Percentiles rank a stretch among this genome's conserved stretches.
Conservation (phyloP, 2,329 filamentous ascomycete genomes). For the Plectosphaerella plurivora region DNA sequence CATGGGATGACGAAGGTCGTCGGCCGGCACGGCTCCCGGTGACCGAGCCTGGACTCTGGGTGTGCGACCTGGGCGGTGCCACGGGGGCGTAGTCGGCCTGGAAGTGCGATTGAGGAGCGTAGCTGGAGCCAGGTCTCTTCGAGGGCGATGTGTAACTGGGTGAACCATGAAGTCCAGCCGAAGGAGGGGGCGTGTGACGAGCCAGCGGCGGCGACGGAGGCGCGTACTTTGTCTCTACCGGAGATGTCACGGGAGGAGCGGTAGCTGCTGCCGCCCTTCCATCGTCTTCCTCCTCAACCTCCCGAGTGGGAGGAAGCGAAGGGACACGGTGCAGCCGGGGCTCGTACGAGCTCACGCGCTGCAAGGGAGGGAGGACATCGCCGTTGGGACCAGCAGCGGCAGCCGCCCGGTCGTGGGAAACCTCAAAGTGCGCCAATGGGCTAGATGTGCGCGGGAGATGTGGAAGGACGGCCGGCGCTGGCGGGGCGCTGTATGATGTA, state of each 20-base stretch:
- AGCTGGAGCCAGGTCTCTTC: constrained; percentile 48
- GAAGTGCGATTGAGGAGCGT: constrained; percentile 36
- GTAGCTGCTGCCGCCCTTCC: not conserved
- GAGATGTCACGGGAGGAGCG: not conserved
- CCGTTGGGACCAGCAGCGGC: constrained; percentile 23
- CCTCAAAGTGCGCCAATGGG: constrained; percentile 60
- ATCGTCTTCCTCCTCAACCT: constrained; percentile 56
- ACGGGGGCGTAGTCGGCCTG: too few species aligned
- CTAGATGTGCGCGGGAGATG: constrained; percentile 63
- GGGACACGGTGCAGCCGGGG: constrained; percentile 48
- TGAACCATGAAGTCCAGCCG: constrained; percentile 29
- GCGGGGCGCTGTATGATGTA: constrained; percentile 35
- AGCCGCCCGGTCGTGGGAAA: constrained; percentile 34
- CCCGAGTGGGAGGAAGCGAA: constrained; percentile 56
- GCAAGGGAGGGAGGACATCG: constrained; percentile 38
- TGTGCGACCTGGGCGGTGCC: constrained; percentile 52
- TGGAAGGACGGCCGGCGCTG: constrained; percentile 42
- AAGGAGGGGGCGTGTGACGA: constrained; percentile 47
- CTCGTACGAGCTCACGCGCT: constrained; percentile 50
- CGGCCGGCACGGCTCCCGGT: constrained; percentile 28
- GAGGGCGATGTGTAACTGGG: constrained; percentile 44
- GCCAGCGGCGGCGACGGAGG: constrained; percentile 25
- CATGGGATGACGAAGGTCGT: constrained; percentile 50
- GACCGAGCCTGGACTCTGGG: constrained; percentile 54
- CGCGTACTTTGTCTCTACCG: constrained; percentile 31